Evolutionary conservation across 2,329 filamentous ascomycete species (phyloP), one percentile per base, ranked within the genome.

Genomic region (Botrytis pseudocinerea): DNA sequence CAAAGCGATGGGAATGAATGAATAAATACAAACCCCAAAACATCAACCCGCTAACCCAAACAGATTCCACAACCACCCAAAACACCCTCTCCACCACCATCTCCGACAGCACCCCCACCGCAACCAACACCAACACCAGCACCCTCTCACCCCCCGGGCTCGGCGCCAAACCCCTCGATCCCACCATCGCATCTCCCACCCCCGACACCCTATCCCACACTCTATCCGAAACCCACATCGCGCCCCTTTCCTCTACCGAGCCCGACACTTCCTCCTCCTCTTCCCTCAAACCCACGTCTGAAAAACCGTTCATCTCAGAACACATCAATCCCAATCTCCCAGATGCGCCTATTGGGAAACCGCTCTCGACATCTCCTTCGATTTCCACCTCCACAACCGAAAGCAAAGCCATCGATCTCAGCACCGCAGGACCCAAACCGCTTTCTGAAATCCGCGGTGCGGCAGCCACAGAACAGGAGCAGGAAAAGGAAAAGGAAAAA

Each of bases 371-470:
- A 2, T 35, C 35, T 35, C 3, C 35, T 35, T 35, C 51, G 2
- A 2, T 1, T 1, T 51, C 48, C 42, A 38, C 7, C 8, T 8
- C 38, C 38, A 38, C 38, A 1, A 38, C 60, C 7, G 57, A 68
- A 18, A 18, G 2, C 4, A 25, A 65, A 16, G 63, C 57, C 7
- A 48, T 70, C 25, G 66, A 73, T 40, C 25, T 59, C 3, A 71
- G 10, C 40, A 71, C 63, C 14, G 28, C 62, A 4, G 70, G 62
- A 18, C 64, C 74, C 2, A 68, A 73, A 35, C 65, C 62, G 1
- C 77, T 79, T 14, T 81, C 80, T 25, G 78, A 82, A 68, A 80
- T 81, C 64, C 35, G 35, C 35, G 35, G 35, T 6, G 76, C 80
- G 9, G 69, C 76, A 25, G 78, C 79, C 70, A 74, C 14, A 75